Conservation (phyloP, 2,329 filamentous ascomycete genomes). For the Amylocarpus encephaloides region DNA sequence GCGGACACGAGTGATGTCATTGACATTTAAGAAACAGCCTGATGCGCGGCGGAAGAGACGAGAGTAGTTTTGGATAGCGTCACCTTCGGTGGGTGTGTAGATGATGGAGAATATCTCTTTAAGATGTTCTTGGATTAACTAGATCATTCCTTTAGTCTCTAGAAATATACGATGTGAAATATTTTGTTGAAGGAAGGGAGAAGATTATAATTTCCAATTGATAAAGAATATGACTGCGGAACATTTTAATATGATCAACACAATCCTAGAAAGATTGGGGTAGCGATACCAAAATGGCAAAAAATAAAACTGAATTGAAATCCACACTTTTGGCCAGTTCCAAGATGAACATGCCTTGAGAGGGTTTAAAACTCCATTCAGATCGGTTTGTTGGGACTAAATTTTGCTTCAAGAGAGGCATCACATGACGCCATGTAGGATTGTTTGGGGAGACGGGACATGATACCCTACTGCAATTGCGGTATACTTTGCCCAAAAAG, state of each 20-base stretch:
- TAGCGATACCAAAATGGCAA: background rate
- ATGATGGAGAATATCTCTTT: conserved; percentile 88
- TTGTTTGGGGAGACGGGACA: too few relatives aligned
- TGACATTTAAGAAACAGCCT: conserved; percentile 74
- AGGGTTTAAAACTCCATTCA: too few relatives aligned
- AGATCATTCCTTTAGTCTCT: background rate
- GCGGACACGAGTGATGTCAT: conserved; percentile 59
- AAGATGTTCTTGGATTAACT: conserved; percentile 70
- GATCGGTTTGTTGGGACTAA: too few relatives aligned
- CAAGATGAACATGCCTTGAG: too few relatives aligned
- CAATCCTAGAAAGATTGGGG: background rate
- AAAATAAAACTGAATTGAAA: too few relatives aligned
- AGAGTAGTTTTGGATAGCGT: conserved; percentile 82
- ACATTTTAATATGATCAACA: too few relatives aligned
- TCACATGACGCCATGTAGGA: background rate
- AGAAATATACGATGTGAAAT: background rate
- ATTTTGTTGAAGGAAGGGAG: background rate
- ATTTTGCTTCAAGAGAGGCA: background rate
- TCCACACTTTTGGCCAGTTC: background rate
- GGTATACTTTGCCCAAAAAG: background rate
- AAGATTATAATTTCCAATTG: too few relatives aligned
- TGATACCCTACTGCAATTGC: too few relatives aligned
- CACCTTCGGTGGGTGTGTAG: conserved; percentile 85
- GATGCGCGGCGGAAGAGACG: conserved; percentile 70
- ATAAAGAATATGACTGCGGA: too few relatives aligned